Evolutionary conservation across 164 flowering plant genomes (phyloP).

Genomic region (Vitis amurensis): DNA sequence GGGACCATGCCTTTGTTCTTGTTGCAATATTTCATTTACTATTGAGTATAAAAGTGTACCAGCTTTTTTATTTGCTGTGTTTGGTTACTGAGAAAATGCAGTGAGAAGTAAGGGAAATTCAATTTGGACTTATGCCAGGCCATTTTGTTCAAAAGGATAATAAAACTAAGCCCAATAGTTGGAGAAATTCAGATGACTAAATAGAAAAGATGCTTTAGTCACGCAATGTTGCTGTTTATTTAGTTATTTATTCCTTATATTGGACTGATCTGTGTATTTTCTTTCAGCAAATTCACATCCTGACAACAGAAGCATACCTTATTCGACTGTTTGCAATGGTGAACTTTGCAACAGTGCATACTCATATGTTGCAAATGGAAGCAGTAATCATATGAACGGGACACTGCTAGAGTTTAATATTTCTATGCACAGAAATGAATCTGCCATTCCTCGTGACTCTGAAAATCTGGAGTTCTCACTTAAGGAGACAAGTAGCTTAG

Average conservation of each 20-base stretch:
- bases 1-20: neutral
- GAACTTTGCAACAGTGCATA: constrained; percentile 15
- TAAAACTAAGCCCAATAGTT: too few species aligned
- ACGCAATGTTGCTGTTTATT: neutral
- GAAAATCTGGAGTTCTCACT: constrained; percentile 28
- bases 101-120: neutral
- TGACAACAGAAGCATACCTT: constrained; percentile 11
- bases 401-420: constrained; percentile 27
- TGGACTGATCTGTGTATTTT: neutral
- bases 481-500: constrained; percentile 24
- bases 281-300: constrained; percentile 25
- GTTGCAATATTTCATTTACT: too few species aligned
- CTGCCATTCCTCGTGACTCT: constrained; percentile 12
- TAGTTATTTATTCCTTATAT: neutral
- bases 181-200: too few species aligned
- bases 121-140: neutral
- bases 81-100: constrained; percentile 1
- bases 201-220: neutral
- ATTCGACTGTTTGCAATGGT: constrained; percentile 8
- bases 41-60: too few species aligned
- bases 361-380: constrained; percentile 22
- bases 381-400: constrained; percentile 12
- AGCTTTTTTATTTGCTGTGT: neutral
- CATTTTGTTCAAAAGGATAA: neutral
- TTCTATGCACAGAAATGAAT: constrained; percentile 19